phyloP scores from a whole-genome alignment of 2,329 filamentous ascomycete species.

The Exophiala aquamarina region DNA sequence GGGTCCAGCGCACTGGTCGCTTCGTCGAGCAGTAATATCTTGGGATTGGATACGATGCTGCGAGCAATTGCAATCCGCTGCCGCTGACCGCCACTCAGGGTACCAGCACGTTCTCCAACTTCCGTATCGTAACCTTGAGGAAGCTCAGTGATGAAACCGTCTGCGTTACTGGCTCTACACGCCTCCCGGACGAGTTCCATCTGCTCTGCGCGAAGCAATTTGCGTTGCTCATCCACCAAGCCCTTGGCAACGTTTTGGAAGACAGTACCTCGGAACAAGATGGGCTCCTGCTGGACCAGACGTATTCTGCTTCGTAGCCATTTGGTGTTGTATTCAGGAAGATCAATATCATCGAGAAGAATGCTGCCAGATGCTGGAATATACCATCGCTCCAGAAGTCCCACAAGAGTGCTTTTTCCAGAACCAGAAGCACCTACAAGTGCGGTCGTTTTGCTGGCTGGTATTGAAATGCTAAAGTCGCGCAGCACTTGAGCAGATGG shows the following conservation, averaged over 20 bases:
- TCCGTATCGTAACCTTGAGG: slow-evolving; percentile 70
- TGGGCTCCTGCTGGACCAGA: slow-evolving; percentile 67
- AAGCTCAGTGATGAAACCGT: slow-evolving; percentile 66
- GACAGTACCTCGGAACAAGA: slow-evolving; percentile 66
- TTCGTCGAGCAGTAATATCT: slow-evolving; percentile 79
- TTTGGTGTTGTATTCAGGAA: slow-evolving; percentile 60
- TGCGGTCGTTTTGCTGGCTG: slow-evolving; percentile 40
- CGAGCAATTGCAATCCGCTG: slow-evolving; percentile 80
- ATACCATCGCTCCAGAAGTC: slow-evolving; percentile 45
- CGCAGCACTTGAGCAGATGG: slow-evolving; percentile 37
- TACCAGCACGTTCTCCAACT: slow-evolving; percentile 75
- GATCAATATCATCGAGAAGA: slow-evolving; percentile 52
- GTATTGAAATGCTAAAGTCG: slow-evolving; percentile 35
- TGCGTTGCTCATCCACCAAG: slow-evolving; percentile 40
- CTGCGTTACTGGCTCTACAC: slow-evolving; percentile 66
- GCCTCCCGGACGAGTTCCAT: slow-evolving; percentile 52
- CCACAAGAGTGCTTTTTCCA: slow-evolving; percentile 47
- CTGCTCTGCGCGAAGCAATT: slow-evolving; percentile 29
- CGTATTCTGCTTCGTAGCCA: slow-evolving; percentile 61
- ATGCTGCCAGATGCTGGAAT: slow-evolving; percentile 48
- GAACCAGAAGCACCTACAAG: slow-evolving; percentile 46
- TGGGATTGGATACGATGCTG: slow-evolving; percentile 69
- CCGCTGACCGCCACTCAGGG: slow-evolving; percentile 76
- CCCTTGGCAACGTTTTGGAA: slow-evolving; percentile 63
- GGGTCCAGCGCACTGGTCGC: slow-evolving; percentile 71